Evolutionary conservation across 2,329 filamentous ascomycete species (phyloP), one percentile per base, ranked within the genome.

Genomic region (Penicillium frequentans): DNA sequence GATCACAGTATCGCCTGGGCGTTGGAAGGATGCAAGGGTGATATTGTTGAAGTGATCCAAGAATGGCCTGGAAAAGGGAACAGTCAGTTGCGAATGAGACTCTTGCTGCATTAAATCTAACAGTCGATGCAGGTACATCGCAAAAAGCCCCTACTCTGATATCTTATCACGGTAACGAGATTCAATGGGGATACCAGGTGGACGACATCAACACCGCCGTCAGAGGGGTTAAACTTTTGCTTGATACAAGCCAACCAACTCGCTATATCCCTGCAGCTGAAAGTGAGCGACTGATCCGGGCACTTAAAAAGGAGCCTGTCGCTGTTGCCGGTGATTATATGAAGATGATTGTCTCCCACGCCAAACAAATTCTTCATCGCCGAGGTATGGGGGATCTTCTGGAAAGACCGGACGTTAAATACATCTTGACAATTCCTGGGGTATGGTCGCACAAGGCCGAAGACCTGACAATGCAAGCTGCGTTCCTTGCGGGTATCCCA

Each of bases 401-500:
- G 5, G 29, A 62, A 0, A 29, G 37, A 1, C 61, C 65, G 49
- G 27, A 63, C 13, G 49, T 66, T 23, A 47, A 64, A 27, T 73
- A 60, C 31, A 49, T 73, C 1, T 46, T 74, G 1, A 68, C 68
- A 1, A 67, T 72, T 1, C 71, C 72, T 0, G 72, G 71, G 2
- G 66, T 74, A 0, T 75, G 71, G 70, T 71, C 70, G 1, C 71
- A 74, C 39, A 72, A 68, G 37, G 72, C 66, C 0, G 71, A 72
- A 45, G 63, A 73, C 49, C 31, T 49, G 6, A 74, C 71, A 1
- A 52, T 66, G 21, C 64, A 68, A 49, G 61, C 59, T 9, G 66
- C 64, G 0, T 42, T 53, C 6, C 19, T n/a, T 1, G 66, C 66
- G 4, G 63, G 63, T 10, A 58, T 68, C 14, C 21, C 51, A 0